Base-by-base conservation (phyloP, 2,329 filamentous ascomycete species). In the Colletotrichum tropicale region DNA sequence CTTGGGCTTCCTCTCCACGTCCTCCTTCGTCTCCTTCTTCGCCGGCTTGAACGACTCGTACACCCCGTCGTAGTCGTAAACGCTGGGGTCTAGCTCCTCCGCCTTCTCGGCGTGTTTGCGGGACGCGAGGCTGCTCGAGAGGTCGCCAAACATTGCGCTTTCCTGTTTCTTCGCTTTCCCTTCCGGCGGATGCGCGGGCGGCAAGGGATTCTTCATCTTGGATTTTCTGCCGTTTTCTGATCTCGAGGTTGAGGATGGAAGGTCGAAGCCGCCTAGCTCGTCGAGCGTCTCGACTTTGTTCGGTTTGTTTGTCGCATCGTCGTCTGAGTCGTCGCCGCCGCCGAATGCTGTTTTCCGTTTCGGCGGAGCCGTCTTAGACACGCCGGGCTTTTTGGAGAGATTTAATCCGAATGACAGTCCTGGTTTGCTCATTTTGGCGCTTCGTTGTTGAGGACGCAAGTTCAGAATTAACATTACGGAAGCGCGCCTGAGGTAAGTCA, bases 11-110 rank as follows among this genome's bases (percentile, higher is more conserved):
- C 92, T 88, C 80, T 93, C 90, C 3, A 87, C 84, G 6, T 90
- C 89, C 60, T 87, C 87, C 62, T 87, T 86, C 8, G 88, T 88
- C 6, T 86, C 87, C 74, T 89, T 89, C 78, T 91, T 90, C 75
- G 92, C 89, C 18, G 91, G 90, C 78, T 95, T 93, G 55, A 96
- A 88, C 1, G 93, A 94, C 79, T 96, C 94, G 85, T 95, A 96
- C 26, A 95, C 94, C 3, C 90, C 90, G 82, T 98, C 95, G 86
- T 97, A 98, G 85, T 97, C 95, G 87, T 96, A 97, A 79, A 97
- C 93, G 65, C 91, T 93, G 2, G 94, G 87, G 80, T 97, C 95
- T 10, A 94, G 82, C 75, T 91, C 89, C 76, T 92, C 88, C 3
- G 94, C 94, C 18, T 91, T 91, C 77, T 92, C 88, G 48, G 91